Percentiles rank a stretch among this genome's conserved stretches.
Conservation (phyloP, 202 grass and related monocot genomes). For the Carex arenaria region DNA sequence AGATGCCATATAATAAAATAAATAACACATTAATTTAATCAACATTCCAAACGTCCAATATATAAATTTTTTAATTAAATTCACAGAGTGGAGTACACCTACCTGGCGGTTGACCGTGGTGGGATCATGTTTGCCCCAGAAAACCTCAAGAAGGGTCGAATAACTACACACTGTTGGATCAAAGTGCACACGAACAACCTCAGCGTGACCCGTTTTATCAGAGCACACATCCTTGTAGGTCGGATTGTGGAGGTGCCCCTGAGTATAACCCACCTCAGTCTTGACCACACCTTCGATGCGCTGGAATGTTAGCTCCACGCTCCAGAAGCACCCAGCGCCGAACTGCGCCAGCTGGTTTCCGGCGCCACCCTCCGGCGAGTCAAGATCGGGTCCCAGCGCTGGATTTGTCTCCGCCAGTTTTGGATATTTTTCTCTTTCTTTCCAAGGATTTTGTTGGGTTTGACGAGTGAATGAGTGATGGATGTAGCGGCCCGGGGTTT, state of each 20-base stretch:
- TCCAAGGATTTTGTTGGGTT: neutral
- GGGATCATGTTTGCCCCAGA: conserved; percentile 79
- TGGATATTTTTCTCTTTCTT: neutral
- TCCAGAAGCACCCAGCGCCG: conserved; percentile 84
- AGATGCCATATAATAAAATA: neutral
- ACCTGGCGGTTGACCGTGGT: conserved; percentile 72
- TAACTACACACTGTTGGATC: conserved; percentile 53
- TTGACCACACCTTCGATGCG: conserved; percentile 60
- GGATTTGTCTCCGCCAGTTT: conserved; percentile 29
- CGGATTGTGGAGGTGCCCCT: conserved; percentile 46
- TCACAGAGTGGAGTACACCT: neutral
- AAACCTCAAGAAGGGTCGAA: conserved; percentile 47
- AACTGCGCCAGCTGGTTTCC: conserved; percentile 64
- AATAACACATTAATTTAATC: neutral
- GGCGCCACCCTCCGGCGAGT: conserved; percentile 33
- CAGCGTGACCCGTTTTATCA: conserved; percentile 50
- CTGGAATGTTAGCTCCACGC: conserved; percentile 76
- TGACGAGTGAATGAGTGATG: neutral
- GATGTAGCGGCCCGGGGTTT: neutral
- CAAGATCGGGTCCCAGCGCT: conserved; percentile 40
- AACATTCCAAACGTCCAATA: neutral
- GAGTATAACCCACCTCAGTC: conserved; percentile 77
- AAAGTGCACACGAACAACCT: conserved; percentile 75
- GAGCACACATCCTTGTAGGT: conserved; percentile 56
- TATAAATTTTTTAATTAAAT: neutral